These are phyloP conservation scores for Pseudogymnoascus sp. DNA, from an alignment of 2,329 filamentous ascomycete species.

Conservation along the genomic window DNA sequence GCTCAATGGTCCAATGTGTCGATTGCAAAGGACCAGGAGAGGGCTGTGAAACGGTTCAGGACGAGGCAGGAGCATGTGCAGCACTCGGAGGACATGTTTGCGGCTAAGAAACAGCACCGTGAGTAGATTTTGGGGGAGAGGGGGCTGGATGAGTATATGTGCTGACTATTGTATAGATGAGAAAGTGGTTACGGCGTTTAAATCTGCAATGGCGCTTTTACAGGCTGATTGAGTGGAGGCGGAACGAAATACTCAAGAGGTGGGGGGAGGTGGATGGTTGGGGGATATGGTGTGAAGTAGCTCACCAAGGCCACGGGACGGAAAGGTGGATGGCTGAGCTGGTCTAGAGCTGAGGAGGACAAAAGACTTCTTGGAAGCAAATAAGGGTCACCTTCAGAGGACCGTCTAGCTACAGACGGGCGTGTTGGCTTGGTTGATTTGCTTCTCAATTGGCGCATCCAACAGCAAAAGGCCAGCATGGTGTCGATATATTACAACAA, in stretches of 20 bases:
- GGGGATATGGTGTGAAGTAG: not conserved
- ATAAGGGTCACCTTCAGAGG: not conserved
- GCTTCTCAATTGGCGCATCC: not conserved
- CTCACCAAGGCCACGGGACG: not conserved
- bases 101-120: constrained; percentile 76
- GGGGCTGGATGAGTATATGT: not conserved
- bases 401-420: not conserved
- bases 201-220: constrained; percentile 52
- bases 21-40: constrained; percentile 64
- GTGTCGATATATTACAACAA: not conserved
- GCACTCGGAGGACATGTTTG: constrained; percentile 63
- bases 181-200: constrained; percentile 56
- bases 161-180: constrained; percentile 33
- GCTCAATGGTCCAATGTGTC: constrained; percentile 70
- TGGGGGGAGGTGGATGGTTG: not conserved
- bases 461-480: not conserved
- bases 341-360: not conserved
- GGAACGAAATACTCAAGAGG: not conserved
- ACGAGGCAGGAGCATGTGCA: constrained; percentile 73
- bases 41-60: constrained; percentile 75
- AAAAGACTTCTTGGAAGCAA: not conserved
- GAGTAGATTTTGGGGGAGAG: constrained; percentile 30
- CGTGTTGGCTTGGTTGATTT: not conserved
- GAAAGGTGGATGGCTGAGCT: not conserved
- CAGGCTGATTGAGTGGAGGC: not conserved